Percentiles rank a stretch among this genome's conserved stretches.
Evolutionary conservation across 495 filamentous ascomycete species (phyloP).

Genomic region (Aspergillus coremiiformis): DNA sequence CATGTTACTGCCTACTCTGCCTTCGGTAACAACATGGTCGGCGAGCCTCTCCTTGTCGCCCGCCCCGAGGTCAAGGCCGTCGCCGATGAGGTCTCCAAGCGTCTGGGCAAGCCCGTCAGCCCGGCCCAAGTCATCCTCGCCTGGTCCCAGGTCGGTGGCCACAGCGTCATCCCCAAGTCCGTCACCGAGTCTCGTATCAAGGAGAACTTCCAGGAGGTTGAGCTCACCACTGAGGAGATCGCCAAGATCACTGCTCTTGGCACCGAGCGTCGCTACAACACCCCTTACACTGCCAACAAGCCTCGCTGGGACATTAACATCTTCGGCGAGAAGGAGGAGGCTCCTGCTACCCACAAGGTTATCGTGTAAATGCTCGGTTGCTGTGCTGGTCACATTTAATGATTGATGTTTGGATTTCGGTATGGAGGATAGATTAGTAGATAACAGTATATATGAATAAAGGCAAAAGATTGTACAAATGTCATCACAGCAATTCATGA

Average conservation of each 20-base stretch:
- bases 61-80: slow-evolving; percentile 38
- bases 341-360: slow-evolving; percentile 37
- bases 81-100: slow-evolving; percentile 35
- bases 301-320: slow-evolving; percentile 43
- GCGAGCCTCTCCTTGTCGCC: slow-evolving; percentile 39
- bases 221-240: slow-evolving; percentile 39
- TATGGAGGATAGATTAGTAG: not conserved
- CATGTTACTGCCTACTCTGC: slow-evolving; percentile 45
- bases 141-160: slow-evolving; percentile 42
- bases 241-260: slow-evolving; percentile 38
- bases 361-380: slow-evolving; percentile 21
- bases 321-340: slow-evolving; percentile 39
- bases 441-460: not conserved
- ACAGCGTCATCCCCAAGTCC: slow-evolving; percentile 47
- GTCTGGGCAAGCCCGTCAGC: slow-evolving; percentile 32
- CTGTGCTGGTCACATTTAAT: slow-evolving; percentile 11
- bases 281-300: slow-evolving; percentile 37
- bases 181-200: slow-evolving; percentile 40
- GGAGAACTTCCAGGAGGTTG: slow-evolving; percentile 44
- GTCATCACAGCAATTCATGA: not conserved
- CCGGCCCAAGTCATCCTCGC: slow-evolving; percentile 40
- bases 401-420: slow-evolving; percentile 1
- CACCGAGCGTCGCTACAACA: slow-evolving; percentile 41
- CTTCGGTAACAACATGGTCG: slow-evolving; percentile 43
- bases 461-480: not conserved